phyloP scores from a whole-genome alignment of 495 filamentous ascomycete species.

The Cairneyella variabilis region DNA sequence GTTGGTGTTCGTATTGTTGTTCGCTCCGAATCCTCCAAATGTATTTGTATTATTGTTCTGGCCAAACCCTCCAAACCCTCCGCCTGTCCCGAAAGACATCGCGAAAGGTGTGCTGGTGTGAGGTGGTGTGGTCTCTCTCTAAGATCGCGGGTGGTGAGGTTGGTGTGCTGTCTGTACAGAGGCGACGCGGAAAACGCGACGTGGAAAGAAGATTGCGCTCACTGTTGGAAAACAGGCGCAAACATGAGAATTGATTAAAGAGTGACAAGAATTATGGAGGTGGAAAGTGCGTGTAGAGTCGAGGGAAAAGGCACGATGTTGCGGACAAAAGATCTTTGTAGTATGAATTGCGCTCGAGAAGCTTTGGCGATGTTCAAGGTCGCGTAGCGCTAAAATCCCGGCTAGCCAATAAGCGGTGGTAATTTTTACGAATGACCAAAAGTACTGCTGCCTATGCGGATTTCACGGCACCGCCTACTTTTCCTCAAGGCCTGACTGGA shows the following conservation, averaged over 20 bases:
- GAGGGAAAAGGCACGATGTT: not conserved
- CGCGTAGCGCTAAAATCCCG: not conserved
- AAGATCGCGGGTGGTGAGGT: slow-evolving; percentile 6
- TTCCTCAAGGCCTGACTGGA: not conserved
- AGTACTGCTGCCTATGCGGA: slow-evolving; percentile 10
- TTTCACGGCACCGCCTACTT: slow-evolving; percentile 8
- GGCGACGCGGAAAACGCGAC: slow-evolving; percentile 23
- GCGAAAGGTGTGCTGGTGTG: slow-evolving; percentile 8
- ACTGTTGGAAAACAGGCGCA: slow-evolving; percentile 11
- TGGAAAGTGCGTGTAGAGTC: not conserved
- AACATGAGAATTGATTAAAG: slow-evolving; percentile 23
- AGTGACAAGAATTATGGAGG: slow-evolving; percentile 19
- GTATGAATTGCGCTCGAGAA: too few relatives aligned
- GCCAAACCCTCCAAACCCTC: slow-evolving; percentile 52
- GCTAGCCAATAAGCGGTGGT: slow-evolving; percentile 9
- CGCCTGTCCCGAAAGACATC: slow-evolving; percentile 43
- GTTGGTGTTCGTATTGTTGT: slow-evolving; percentile 33
- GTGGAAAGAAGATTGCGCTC: slow-evolving; percentile 20
- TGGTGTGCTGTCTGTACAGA: not conserved
- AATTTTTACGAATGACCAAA: slow-evolving; percentile 1
- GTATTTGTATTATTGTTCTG: slow-evolving; percentile 53
- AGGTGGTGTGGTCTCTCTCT: not conserved
- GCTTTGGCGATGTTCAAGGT: not conserved
- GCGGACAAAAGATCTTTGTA: too few relatives aligned
- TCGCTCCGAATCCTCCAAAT: slow-evolving; percentile 42